These are phyloP conservation scores for Ceratobasidium sp. DNA, from an alignment of 1,284 basidiomycete species.

Conservation along the genomic window DNA sequence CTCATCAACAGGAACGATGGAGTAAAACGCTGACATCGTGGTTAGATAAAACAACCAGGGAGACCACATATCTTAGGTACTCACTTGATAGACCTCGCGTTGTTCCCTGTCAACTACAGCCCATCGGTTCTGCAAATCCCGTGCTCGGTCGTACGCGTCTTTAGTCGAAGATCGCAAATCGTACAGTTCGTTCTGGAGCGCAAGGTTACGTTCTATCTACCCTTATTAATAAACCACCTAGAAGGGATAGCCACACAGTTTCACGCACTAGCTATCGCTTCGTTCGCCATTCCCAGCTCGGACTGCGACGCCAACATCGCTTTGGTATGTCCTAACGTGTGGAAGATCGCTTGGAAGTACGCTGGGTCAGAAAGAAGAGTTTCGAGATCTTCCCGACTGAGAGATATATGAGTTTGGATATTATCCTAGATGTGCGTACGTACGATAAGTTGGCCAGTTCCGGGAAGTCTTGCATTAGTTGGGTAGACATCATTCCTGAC, in stretches of 20 bases:
- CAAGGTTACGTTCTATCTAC: conserved; percentile 76
- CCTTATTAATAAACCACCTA: conserved; percentile 15
- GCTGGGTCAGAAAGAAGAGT: conserved; percentile 83
- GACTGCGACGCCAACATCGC: conserved; percentile 79
- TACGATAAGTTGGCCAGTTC: conserved; percentile 79
- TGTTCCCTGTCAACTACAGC: conserved; percentile 88
- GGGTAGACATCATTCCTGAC: conserved; percentile 53
- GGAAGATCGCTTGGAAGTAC: conserved; percentile 90
- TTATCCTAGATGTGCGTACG: conserved; percentile 52
- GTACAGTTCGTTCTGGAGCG: conserved; percentile 79
- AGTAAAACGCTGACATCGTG: conserved; percentile 74
- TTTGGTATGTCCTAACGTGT: conserved; percentile 80
- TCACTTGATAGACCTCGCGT: conserved; percentile 86
- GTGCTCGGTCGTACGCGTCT: conserved; percentile 86
- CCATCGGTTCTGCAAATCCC: conserved; percentile 83
- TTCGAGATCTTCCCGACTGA: conserved; percentile 87
- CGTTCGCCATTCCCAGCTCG: conserved; percentile 84
- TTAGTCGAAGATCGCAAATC: conserved; percentile 82
- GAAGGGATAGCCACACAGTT: neutral
- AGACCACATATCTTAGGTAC: conserved; percentile 48
- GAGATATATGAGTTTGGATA: conserved; percentile 34
- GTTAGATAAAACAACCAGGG: neutral
- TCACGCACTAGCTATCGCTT: conserved; percentile 82
- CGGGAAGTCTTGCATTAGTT: conserved; percentile 74
- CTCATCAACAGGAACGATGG: conserved; percentile 89